phyloP scores from a whole-genome alignment of 2,329 filamentous ascomycete species.

The Tothia fuscella region DNA sequence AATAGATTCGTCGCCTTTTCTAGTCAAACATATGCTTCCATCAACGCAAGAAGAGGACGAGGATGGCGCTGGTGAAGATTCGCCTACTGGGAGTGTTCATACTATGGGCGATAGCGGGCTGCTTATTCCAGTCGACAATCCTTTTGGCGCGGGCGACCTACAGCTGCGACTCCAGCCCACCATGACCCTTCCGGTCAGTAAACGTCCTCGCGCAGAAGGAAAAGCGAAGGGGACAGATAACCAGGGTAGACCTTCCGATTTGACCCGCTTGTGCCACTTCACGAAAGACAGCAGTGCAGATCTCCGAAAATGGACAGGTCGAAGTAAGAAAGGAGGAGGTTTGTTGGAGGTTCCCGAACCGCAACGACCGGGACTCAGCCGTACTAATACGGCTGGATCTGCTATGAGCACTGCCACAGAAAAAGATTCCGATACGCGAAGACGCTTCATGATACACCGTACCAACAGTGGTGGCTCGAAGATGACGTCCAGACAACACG shows the following conservation, averaged over 20 bases:
- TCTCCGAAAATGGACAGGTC: conserved; percentile 1
- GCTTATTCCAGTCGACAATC: conserved; percentile 16
- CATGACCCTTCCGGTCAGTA: conserved; percentile 42
- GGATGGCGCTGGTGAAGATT: conserved; percentile 19
- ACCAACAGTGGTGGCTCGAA: conserved; percentile 31
- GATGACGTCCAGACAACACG: conserved; percentile 41
- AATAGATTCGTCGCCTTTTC: conserved; percentile 49
- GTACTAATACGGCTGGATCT: neutral
- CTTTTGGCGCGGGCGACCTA: conserved; percentile 57
- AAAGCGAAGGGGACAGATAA: conserved; percentile 15
- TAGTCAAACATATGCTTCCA: conserved; percentile 41
- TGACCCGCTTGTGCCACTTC: conserved; percentile 3
- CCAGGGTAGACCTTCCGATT: conserved; percentile 16
- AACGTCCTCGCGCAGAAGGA: conserved; percentile 18
- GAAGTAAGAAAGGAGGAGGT: neutral
- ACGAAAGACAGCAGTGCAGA: conserved; percentile 7
- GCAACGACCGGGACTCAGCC: neutral
- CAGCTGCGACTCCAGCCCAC: conserved; percentile 78
- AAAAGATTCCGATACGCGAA: conserved; percentile 13
- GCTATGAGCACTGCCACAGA: neutral
- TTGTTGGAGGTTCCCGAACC: no score
- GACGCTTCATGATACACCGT: conserved; percentile 26
- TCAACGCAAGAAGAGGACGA: conserved; percentile 35
- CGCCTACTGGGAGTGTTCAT: neutral
- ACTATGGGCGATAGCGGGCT: neutral